Base-by-base conservation (phyloP, 1,284 basidiomycete genomes). In the Pterulicium gracile region DNA sequence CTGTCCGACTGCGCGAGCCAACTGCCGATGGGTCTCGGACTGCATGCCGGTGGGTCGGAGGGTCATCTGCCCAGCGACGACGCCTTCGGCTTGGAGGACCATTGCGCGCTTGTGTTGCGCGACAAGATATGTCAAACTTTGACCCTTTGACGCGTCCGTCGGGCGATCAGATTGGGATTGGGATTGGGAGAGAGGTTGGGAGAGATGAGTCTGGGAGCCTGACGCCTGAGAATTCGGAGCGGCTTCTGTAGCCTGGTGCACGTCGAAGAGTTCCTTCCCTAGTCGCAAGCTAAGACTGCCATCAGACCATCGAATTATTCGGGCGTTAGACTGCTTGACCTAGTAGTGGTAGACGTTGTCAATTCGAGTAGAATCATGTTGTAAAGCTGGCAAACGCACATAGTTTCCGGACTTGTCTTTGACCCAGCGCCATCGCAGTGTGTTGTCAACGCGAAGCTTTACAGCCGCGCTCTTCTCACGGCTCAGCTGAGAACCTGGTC, bases 281-380 rank as follows among this genome's bases (percentile, higher is more conserved):
- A 96, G 69, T 53, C 88, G 82, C 27, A 96, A 73, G 56, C 88
- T 92, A 52, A 89, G 67, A 13, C 84, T 76, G 20, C 92, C 92
- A 58, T 96, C 93, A 18, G 89, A 94, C 92, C 92, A 96, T 4
- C 83, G 79, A 47, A 96, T 79, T 32, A 94, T 71, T 14, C 91
- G 83, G 51, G 82, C 78, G 59, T 96, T 96, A 5, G 89, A 90
- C 67, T 93, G 83, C 52, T 82, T 76, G 55, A 69, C 68, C 81
- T 90, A n/a, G 59, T 17, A 49, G 43, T 34, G 36, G 24, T 34
- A 21, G 27, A 50, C 47, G 43, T 32, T 32, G 24, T 48, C 5
- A 32, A 42, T 43, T 14, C 32, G n/a, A 4, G 47, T 43, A 22
- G 44, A 49, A 17, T 32, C 22, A 42, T 44, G 24, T 24, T 32